Conservation (phyloP, 306 rosid genomes). For the Chamaecrista fasciculata region DNA sequence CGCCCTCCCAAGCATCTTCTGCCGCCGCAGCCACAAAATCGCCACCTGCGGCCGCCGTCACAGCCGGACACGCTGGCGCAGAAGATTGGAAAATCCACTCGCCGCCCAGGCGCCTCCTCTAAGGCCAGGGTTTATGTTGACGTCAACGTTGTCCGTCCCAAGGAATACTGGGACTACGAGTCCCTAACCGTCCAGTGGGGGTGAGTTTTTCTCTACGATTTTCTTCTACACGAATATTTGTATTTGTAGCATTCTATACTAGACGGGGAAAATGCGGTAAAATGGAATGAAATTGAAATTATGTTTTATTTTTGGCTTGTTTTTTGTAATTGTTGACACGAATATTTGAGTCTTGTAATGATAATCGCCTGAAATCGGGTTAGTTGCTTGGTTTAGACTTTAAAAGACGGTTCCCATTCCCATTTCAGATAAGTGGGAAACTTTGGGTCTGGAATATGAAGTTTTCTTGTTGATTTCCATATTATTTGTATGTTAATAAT, state of each 20-base stretch:
- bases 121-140: constrained; percentile 81
- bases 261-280: background rate
- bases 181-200: constrained; percentile 94
- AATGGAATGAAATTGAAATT: background rate
- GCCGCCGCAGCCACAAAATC: constrained; percentile 8
- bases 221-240: background rate
- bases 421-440: background rate
- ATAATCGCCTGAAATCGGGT: background rate
- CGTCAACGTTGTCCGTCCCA: constrained; percentile 83
- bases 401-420: background rate
- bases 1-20: constrained; percentile 15
- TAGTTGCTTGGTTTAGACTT: background rate
- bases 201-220: constrained; percentile 28
- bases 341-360: background rate
- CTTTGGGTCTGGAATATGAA: constrained; percentile 7
- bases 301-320: background rate
- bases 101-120: constrained; percentile 96
- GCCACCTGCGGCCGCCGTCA: constrained; percentile 28
- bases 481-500: background rate
- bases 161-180: constrained; percentile 93
- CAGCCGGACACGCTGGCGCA: constrained; percentile 76
- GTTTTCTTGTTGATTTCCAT: background rate
- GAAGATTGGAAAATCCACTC: constrained; percentile 87
- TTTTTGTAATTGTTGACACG: background rate
- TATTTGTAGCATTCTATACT: background rate